These are phyloP conservation scores for Aureobasidium pullulans DNA, from an alignment of 2,329 filamentous ascomycete species.

Conservation along the genomic window DNA sequence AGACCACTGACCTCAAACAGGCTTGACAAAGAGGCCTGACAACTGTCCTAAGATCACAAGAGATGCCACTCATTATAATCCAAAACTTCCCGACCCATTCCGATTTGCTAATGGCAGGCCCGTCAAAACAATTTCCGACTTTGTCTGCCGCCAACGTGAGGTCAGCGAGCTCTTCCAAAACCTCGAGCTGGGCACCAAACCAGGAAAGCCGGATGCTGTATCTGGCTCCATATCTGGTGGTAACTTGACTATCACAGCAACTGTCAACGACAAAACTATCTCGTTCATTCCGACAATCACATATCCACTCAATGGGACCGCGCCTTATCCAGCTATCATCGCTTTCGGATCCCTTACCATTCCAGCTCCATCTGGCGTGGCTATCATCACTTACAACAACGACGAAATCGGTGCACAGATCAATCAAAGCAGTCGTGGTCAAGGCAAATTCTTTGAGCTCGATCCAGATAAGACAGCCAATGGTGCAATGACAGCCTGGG, in stretches of 20 bases:
- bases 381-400: conserved; percentile 53
- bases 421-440: conserved; percentile 40
- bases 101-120: conserved; percentile 30
- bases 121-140: conserved; percentile 30
- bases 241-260: conserved; percentile 29
- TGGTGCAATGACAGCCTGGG: conserved; percentile 55
- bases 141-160: conserved; percentile 31
- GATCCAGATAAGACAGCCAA: conserved; percentile 50
- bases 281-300: conserved; percentile 31
- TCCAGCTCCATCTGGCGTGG: conserved; percentile 48
- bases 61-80: background rate
- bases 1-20: background rate
- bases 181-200: conserved; percentile 32
- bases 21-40: background rate
- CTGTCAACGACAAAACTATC: conserved; percentile 29
- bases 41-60: background rate
- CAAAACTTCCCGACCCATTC: conserved; percentile 30
- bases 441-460: conserved; percentile 53
- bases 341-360: conserved; percentile 49
- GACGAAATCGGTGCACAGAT: conserved; percentile 49
- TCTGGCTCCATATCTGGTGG: conserved; percentile 27
- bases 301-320: conserved; percentile 35
- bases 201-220: conserved; percentile 28
- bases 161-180: conserved; percentile 29
- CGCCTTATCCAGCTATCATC: conserved; percentile 52